These are phyloP conservation scores for Oryza australiensis DNA, from an alignment of 176 grass and related monocot species.

Conservation along the genomic window DNA sequence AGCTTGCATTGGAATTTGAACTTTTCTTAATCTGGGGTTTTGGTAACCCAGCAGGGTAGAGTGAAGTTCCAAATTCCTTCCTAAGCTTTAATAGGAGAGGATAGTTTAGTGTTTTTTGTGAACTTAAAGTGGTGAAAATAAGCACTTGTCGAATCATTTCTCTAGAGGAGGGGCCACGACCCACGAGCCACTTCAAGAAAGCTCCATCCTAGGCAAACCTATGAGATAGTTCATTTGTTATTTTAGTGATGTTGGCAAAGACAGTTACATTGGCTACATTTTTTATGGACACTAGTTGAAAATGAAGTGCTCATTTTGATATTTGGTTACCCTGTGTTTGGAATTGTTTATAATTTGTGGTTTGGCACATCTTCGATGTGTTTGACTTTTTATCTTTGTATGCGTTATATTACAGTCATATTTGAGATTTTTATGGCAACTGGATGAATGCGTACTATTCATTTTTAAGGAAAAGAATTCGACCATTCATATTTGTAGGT, in stretches of 20 bases:
- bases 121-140: background rate
- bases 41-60: background rate
- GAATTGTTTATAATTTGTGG: background rate
- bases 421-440: background rate
- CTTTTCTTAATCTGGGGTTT: background rate
- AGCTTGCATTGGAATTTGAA: background rate
- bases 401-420: constrained; percentile 12
- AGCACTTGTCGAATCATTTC: background rate
- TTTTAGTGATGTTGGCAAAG: background rate
- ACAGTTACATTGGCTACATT: background rate
- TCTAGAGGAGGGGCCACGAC: background rate
- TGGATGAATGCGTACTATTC: background rate
- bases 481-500: background rate
- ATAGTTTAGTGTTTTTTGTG: background rate
- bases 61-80: background rate
- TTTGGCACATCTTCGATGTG: background rate
- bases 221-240: constrained; percentile 14
- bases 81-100: background rate
- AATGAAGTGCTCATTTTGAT: background rate
- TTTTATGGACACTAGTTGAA: background rate
- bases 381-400: background rate
- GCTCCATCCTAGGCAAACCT: background rate
- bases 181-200: background rate
- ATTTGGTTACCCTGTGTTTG: background rate
- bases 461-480: background rate